Evolutionary conservation across 495 filamentous ascomycete genomes (phyloP).

Genomic region (Schizothecium vesticola): DNA sequence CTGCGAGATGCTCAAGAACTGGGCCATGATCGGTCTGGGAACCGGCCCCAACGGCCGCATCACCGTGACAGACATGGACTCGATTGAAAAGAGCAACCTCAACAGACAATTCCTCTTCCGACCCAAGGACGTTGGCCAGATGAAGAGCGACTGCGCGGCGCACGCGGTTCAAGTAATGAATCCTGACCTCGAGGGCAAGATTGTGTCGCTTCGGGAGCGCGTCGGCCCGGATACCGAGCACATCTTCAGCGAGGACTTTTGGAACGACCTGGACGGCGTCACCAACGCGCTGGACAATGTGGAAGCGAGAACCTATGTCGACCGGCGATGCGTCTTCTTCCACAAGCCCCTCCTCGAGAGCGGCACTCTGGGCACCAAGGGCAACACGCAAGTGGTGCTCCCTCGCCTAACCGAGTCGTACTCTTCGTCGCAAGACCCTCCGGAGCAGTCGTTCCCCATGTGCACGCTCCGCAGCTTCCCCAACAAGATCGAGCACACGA

Average conservation of each 20-base stretch:
- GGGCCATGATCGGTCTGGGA: slow-evolving; percentile 96
- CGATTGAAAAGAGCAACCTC: slow-evolving; percentile 98
- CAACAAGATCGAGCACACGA: slow-evolving; percentile 98
- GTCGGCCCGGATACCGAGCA: slow-evolving; percentile 91
- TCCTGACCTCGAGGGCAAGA: slow-evolving; percentile 79
- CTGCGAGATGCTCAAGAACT: slow-evolving; percentile 99
- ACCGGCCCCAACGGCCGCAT: slow-evolving; percentile 86
- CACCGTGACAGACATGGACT: slow-evolving; percentile 92
- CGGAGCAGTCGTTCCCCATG: slow-evolving; percentile 98
- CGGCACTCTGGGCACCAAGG: slow-evolving; percentile 96
- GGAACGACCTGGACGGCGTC: slow-evolving; percentile 82
- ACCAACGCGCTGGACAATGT: slow-evolving; percentile 98
- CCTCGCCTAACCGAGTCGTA: slow-evolving; percentile 93
- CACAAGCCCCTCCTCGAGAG: slow-evolving; percentile 93
- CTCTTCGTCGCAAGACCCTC: slow-evolving; percentile 96
- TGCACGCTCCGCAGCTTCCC: slow-evolving; percentile 97
- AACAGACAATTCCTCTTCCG: slow-evolving; percentile 98
- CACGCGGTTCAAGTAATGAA: slow-evolving; percentile 90
- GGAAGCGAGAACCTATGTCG: slow-evolving; percentile 94
- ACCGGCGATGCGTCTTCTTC: slow-evolving; percentile 98
- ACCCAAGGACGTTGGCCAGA: slow-evolving; percentile 84
- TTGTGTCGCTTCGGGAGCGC: slow-evolving; percentile 77
- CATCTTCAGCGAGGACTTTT: slow-evolving; percentile 93
- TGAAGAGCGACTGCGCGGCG: slow-evolving; percentile 96
- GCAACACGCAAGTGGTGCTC: slow-evolving; percentile 93